Evolutionary conservation across 176 grass and related monocot genomes (phyloP), one percentile per base, ranked within the genome.

Genomic region (Carex cristatella): DNA sequence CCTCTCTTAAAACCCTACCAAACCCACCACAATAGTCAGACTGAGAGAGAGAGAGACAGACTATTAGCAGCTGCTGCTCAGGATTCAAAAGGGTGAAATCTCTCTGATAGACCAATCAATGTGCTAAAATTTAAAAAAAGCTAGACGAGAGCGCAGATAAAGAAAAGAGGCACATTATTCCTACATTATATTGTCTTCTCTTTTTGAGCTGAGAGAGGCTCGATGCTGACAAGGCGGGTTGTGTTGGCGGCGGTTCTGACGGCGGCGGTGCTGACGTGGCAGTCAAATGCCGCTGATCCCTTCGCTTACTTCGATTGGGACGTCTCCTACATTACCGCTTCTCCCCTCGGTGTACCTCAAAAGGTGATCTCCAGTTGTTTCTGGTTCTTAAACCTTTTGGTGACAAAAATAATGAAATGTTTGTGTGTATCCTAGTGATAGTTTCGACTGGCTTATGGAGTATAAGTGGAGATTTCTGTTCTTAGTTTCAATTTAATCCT

Each of bases 251-350:
- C 61, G 64, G 55, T 64, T 57, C 16, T 64, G 61, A 62, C 67
- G 80, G 77, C 84, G 84, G 83, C 77, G 8, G 27, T 86, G 65
- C 74, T 95, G 37, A 84, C 81, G 57, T 61, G 46, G 55, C 16
- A 84, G 14, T 59, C 87, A 3, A 64, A 82, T 28, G 92, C 94
- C 0, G 62, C 73, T 67, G 94, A 97, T 85, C 94, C 92, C 63
- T 93, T 55, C 77, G 94, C 85, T 42, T 87, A 46, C 89, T 90
- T 91, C 71, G 87, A 94, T 85, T 97, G 94, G 94, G 91, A 97
- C 79, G 87, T 97, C 87, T 93, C 94, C 84, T 97, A 91, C 94
- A 86, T 97, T 48, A 93, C 92, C 55, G 89, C 84, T 0, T 91
- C 92, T 37, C 94, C 94, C 19, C 94, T 97, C 71, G 94, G 94